phyloP scores from a whole-genome alignment of 257 asterid genomes.

The Echium plantagineum region DNA sequence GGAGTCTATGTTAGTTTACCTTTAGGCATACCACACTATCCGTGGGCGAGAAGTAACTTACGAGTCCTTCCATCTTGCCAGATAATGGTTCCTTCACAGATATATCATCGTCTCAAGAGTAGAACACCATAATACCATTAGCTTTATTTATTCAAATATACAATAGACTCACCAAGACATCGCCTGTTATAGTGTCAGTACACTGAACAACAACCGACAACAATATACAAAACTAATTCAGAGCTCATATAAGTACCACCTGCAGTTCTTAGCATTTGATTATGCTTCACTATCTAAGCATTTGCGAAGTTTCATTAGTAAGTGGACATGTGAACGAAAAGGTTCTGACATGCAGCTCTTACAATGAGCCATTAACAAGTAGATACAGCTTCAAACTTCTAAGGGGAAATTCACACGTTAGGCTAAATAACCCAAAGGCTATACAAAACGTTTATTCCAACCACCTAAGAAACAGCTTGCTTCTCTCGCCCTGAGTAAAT shows the following conservation, averaged over 20 bases:
- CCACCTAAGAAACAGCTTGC: slow-evolving; percentile 39
- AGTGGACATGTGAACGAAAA: not conserved
- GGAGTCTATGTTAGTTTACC: too few relatives aligned
- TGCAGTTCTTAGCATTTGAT: not conserved
- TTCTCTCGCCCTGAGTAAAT: slow-evolving; percentile 12
- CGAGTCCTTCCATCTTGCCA: too few relatives aligned
- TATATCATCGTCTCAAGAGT: not conserved
- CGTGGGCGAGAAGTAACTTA: too few relatives aligned
- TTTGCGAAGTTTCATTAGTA: not conserved
- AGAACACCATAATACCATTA: not conserved
- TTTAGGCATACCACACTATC: too few relatives aligned
- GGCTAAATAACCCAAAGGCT: not conserved
- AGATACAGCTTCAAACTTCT: slow-evolving; percentile 3
- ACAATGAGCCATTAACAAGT: slow-evolving; percentile 3
- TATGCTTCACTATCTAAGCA: not conserved
- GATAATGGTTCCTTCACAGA: not conserved
- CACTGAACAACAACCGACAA: too few relatives aligned
- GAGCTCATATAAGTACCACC: not conserved
- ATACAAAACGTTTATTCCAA: slow-evolving; percentile 1
- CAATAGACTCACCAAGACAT: not conserved
- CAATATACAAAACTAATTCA: not conserved
- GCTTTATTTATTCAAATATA: slow-evolving; percentile 7
- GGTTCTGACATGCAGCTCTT: not conserved
- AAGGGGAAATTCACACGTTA: not conserved
- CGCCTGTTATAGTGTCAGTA: not conserved